Percentiles rank a stretch among this genome's conserved stretches.
Conservation (phyloP, 768 basidiomycete species). For the Podaxis sp. region DNA sequence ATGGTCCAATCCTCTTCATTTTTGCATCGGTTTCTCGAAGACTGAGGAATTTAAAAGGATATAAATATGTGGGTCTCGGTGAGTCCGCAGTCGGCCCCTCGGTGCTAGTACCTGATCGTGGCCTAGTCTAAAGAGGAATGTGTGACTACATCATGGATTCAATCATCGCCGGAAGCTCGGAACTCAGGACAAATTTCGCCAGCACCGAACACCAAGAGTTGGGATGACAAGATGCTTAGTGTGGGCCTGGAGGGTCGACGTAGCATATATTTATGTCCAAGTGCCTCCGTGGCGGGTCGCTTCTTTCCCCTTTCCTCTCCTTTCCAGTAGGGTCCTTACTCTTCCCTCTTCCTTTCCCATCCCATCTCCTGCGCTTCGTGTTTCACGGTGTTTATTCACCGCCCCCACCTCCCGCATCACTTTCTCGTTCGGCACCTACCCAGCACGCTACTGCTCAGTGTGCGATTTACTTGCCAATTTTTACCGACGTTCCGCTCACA, state of each 20-base stretch:
- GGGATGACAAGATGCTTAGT: background rate
- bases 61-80: background rate
- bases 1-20: too few species aligned
- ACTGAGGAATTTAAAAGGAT: background rate
- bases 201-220: background rate
- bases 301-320: background rate
- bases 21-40: too few species aligned
- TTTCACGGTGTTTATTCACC: background rate
- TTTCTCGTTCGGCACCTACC: background rate
- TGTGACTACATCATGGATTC: background rate
- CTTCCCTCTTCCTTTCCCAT: background rate
- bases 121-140: background rate
- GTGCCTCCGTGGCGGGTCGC: background rate
- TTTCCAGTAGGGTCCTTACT: too few species aligned
- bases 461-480: background rate
- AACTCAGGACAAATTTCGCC: background rate
- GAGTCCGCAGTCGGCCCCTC: background rate
- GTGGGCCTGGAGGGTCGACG: background rate
- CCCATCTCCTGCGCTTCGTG: background rate
- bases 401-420: background rate
- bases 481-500: background rate
- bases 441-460: background rate
- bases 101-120: background rate
- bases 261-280: conserved; percentile 7
- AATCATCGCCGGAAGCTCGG: conserved; percentile 6